Base-by-base conservation (phyloP, 106 monocot species). In the Gastrodia elata region DNA sequence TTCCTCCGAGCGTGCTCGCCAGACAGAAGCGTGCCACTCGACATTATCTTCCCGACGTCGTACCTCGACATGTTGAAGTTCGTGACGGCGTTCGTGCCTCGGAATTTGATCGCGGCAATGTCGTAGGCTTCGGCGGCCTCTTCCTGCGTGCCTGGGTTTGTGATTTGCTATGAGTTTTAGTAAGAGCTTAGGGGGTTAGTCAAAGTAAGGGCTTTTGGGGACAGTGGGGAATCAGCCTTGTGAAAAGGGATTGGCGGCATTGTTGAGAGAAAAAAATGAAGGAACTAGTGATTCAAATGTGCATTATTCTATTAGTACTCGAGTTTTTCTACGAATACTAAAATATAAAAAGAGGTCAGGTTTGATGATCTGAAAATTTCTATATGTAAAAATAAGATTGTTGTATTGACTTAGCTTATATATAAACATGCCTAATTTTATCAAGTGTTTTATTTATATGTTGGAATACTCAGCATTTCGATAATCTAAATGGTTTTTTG, bases 61-160 rank as follows among this genome's bases (percentile, higher is more conserved):
- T 87, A 83, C 46, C 83, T 74, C 39, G 70, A 75, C 25, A 80
- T 71, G 34, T 78, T 80, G 38, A 89, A 89, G 79, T 89, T 89
- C 2, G 88, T 89, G 5, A 89, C 83, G 0, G 88, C 88, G 40
- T 83, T 85, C 13, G 42, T 42, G 0, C 88, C 88, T 5, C 88
- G 77, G 75, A 89, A 89, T 71, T 89, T 89, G 75, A 89, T 89
- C 1, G 88, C 88, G 20, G 88, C 88, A 39, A 89, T 75, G 42
- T 89, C 88, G 38, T 89, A 89, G 0, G 88, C 88, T 76, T 89
- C 88, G 4, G 88, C 88, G 24, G 88, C 88, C 68, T 89, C 88
- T 76, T 80, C 88, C 42, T 89, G 78, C 0, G 88, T 83, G 28
- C 75, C 88, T 88, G 75, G 34, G 38, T 3, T 32, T 61, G 32